Evolutionary conservation across 345 rosid species (phyloP).

Genomic region (Bruguiera parviflora): DNA sequence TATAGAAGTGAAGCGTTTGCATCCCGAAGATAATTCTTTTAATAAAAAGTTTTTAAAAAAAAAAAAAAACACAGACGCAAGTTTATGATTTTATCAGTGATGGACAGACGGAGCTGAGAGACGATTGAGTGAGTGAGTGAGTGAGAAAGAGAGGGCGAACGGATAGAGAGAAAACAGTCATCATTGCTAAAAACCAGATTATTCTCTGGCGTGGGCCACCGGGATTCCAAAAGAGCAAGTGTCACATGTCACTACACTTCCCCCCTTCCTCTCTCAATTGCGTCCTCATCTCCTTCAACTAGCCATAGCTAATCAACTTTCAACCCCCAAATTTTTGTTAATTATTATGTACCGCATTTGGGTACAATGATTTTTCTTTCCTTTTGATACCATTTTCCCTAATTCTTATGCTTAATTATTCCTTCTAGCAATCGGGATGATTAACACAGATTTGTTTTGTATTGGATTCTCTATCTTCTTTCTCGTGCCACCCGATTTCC

Average conservation of each 20-base stretch:
- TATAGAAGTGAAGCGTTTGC: no score
- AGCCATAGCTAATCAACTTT: slow-evolving; percentile 33
- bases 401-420: slow-evolving; percentile 29
- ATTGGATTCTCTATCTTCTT: background rate
- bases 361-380: background rate
- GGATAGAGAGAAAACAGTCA: slow-evolving; percentile 22
- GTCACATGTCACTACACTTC: slow-evolving; percentile 49
- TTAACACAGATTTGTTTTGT: slow-evolving; percentile 19
- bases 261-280: slow-evolving; percentile 15
- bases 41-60: no score
- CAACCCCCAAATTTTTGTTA: slow-evolving; percentile 13
- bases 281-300: slow-evolving; percentile 42
- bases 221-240: slow-evolving; percentile 51
- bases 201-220: slow-evolving; percentile 73
- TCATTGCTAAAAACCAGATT: slow-evolving; percentile 57
- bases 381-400: slow-evolving; percentile 18
- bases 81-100: background rate
- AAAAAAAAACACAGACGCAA: no score
- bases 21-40: no score
- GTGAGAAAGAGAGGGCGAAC: slow-evolving; percentile 8
- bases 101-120: background rate
- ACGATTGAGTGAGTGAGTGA: slow-evolving; percentile 13
- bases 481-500: background rate
- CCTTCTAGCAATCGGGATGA: slow-evolving; percentile 15
- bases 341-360: slow-evolving; percentile 8